phyloP scores from a whole-genome alignment of 495 filamentous ascomycete genomes.

The Elaphomyces granulatus region DNA sequence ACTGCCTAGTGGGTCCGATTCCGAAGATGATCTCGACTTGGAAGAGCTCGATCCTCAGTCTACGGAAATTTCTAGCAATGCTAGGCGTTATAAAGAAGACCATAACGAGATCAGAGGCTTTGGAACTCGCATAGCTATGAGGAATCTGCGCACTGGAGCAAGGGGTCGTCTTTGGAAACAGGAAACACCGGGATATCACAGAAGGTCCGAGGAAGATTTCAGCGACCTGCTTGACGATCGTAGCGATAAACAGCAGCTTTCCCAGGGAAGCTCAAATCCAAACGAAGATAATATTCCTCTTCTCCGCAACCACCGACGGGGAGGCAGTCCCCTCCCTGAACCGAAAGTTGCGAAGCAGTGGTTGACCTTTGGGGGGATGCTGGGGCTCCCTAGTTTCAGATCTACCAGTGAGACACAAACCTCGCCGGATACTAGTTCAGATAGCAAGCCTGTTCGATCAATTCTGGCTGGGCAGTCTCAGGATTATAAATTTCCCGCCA shows the following conservation, averaged over 20 bases:
- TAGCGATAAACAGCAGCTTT: constrained; percentile 38
- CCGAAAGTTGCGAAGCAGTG: constrained; percentile 13
- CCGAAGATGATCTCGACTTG: constrained; percentile 48
- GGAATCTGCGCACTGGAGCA: constrained; percentile 53
- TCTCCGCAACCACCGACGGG: constrained; percentile 25
- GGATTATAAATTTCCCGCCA: constrained; percentile 38
- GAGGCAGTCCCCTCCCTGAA: too few relatives aligned
- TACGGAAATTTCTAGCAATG: constrained; percentile 19
- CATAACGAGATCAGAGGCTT: constrained; percentile 27
- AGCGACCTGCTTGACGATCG: constrained; percentile 39
- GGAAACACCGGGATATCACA: constrained; percentile 28
- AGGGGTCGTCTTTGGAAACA: constrained; percentile 45
- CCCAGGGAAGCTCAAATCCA: constrained; percentile 29
- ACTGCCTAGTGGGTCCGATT: constrained; percentile 22
- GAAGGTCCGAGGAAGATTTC: constrained; percentile 38
- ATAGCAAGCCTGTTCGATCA: constrained; percentile 24
- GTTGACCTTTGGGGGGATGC: constrained; percentile 16
- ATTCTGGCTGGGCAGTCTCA: constrained; percentile 31
- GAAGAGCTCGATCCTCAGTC: constrained; percentile 56
- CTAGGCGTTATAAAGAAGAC: constrained; percentile 29
- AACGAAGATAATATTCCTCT: constrained; percentile 53
- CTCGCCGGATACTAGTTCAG: not conserved
- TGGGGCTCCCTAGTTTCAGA: constrained; percentile 22
- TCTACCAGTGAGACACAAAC: constrained; percentile 11
- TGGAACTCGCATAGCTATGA: constrained; percentile 50